These are phyloP conservation scores for Boletus speciosus DNA, from an alignment of 768 basidiomycete genomes.

Conservation along the genomic window DNA sequence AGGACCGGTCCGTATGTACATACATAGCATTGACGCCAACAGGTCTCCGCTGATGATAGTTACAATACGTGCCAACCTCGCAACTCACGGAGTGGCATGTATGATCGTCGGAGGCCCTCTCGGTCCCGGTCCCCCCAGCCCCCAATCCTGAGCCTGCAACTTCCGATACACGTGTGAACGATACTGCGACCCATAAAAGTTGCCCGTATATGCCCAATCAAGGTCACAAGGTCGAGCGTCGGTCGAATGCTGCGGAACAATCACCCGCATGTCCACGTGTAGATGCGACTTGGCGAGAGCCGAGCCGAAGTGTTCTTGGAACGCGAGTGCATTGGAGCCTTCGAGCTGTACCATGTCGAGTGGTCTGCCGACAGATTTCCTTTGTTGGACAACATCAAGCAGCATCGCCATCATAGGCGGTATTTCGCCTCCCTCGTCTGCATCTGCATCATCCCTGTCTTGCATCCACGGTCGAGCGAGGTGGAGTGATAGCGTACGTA, in stretches of 20 bases:
- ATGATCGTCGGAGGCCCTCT: constrained; percentile 28
- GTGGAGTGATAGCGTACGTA: constrained; percentile 29
- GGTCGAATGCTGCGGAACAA: constrained; percentile 9
- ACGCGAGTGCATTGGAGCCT: constrained; percentile 18
- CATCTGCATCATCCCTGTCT: constrained; percentile 30
- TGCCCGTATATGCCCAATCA: constrained; percentile 28
- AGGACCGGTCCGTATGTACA: constrained; percentile 5
- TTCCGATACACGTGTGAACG: constrained; percentile 30
- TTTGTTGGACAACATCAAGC: constrained; percentile 31
- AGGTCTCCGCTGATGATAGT: constrained; percentile 1
- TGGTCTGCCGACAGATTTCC: constrained; percentile 29
- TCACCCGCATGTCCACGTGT: constrained; percentile 23
- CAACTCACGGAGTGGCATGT: constrained; percentile 20
- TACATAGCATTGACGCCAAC: constrained; percentile 6
- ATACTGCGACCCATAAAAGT: constrained; percentile 32
- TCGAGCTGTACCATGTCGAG: constrained; percentile 26
- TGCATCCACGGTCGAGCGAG: constrained; percentile 27
- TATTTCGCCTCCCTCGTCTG: constrained; percentile 33
- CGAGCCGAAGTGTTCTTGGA: constrained; percentile 25
- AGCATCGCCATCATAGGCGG: constrained; percentile 29
- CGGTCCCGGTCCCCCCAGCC: constrained; percentile 19
- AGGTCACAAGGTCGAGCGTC: constrained; percentile 20
- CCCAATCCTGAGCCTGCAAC: constrained; percentile 28
- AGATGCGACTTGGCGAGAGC: constrained; percentile 27
- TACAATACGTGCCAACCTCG: neutral